Conservation (phyloP, 2,329 filamentous ascomycete genomes). For the Fusarium brachygibbosum region DNA sequence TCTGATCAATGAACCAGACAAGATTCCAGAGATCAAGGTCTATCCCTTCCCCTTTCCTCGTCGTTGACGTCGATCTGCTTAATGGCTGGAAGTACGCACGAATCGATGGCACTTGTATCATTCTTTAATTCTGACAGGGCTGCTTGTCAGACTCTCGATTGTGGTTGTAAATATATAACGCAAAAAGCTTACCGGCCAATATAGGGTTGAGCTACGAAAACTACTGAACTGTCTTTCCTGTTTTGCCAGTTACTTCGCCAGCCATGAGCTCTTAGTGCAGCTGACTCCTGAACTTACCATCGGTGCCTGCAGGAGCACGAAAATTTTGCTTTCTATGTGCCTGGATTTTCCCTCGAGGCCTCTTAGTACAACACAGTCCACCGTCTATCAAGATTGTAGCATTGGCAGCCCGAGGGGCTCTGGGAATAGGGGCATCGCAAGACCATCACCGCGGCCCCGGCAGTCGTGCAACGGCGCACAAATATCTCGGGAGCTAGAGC, state of each 20-base stretch:
- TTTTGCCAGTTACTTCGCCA: conserved; percentile 12
- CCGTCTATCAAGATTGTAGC: conserved; percentile 18
- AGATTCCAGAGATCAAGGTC: conserved; percentile 8
- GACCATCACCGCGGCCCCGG: conserved; percentile 38
- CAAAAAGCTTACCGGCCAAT: conserved; percentile 13
- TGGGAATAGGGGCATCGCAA: conserved; percentile 22
- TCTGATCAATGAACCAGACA: conserved; percentile 12
- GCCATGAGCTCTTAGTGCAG: conserved; percentile 29
- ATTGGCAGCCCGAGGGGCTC: conserved; percentile 29
- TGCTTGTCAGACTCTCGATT: conserved; percentile 10
- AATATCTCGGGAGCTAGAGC: conserved; percentile 29
- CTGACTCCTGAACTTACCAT: neutral
- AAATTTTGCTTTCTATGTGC: neutral
- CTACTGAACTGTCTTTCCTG: conserved; percentile 2
- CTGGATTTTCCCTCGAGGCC: conserved; percentile 2
- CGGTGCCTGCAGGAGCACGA: neutral
- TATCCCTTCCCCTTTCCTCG: conserved; percentile 19
- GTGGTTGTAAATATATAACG: conserved; percentile 22
- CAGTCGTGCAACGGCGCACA: conserved; percentile 30
- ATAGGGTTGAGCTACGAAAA: conserved; percentile 26
- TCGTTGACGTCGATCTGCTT: conserved; percentile 22
- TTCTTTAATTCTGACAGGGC: conserved; percentile 38
- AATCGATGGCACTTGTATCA: conserved; percentile 19
- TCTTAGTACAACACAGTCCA: conserved; percentile 3
- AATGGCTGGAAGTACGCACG: conserved; percentile 24